phyloP scores from a whole-genome alignment of 305 asterid genomes.

The Fraxinus floribunda region DNA sequence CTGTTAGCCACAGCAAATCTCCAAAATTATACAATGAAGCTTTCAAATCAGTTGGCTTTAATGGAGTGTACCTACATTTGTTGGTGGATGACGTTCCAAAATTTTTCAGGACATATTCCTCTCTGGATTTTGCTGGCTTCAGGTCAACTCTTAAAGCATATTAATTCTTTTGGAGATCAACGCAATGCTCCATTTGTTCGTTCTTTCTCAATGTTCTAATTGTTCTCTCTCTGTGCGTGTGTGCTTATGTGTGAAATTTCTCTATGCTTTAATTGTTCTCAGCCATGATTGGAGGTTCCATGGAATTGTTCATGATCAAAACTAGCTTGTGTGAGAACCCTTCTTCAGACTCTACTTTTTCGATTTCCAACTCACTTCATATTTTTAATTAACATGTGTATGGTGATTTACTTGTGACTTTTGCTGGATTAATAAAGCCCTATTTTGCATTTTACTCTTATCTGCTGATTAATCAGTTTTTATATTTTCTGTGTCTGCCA shows the following conservation, averaged over 20 bases:
- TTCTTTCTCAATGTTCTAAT: neutral
- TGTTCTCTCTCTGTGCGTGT: neutral
- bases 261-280: slow-evolving; percentile 18
- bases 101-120: slow-evolving; percentile 71
- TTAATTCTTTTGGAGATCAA: neutral
- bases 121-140: slow-evolving; percentile 85
- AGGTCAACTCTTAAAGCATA: slow-evolving; percentile 49
- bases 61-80: slow-evolving; percentile 73
- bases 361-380: neutral
- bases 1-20: slow-evolving; percentile 94
- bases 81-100: slow-evolving; percentile 74
- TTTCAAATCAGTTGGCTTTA: slow-evolving; percentile 62
- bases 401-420: neutral
- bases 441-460: neutral
- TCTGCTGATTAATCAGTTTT: neutral
- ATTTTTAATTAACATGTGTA: neutral
- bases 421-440: neutral
- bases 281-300: slow-evolving; percentile 76
- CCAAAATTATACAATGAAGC: slow-evolving; percentile 78
- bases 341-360: slow-evolving; percentile 28
- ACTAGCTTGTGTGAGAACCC: slow-evolving; percentile 79
- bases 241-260: neutral
- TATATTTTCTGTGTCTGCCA: neutral
- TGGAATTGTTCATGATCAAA: slow-evolving; percentile 92
- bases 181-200: neutral